Base-by-base conservation (phyloP, 2,329 filamentous ascomycete species). In the Capronia epimyces region DNA sequence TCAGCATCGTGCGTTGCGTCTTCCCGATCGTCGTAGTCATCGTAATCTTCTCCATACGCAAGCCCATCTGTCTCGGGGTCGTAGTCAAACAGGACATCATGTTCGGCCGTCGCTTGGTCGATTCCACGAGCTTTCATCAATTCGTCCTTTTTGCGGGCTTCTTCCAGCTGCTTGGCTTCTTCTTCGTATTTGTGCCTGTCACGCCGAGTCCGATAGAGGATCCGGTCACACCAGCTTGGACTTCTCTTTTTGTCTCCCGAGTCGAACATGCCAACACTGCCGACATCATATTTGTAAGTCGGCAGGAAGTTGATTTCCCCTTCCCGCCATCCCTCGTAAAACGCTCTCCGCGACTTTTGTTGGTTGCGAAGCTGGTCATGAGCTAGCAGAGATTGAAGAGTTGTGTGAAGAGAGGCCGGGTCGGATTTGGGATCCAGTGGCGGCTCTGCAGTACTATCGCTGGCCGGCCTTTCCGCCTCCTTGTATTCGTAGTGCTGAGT, bases 221-320 rank as follows among this genome's bases (percentile, higher is more conserved):
- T 90, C 13, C 93, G 85, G 69, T 98, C 93, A 66, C 93, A 98
- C 91, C 93, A 98, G 65, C 89, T 95, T 2, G 93, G 93, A 1
- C 87, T 86, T 46, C 94, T 80, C 57, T 84, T 84, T 72, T 98
- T 98, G 65, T 97, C 93, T 59, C 90, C 95, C 0, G 90, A 89
- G 69, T 98, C 94, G 65, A 96, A 98, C 24, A 89, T 79, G 1
- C 87, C 87, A 25, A 95, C 81, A 24, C 86, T 95, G n/a, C 93
- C 93, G 22, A 95, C 77, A 63, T 98, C 94, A 61, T 98, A 98
- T 67, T 98, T 98, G 69, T 98, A 98, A 0, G 93, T 94, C 1
- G 93, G 93, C 13, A 97, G 67, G 63, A 98, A 98, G 1, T 81
- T 81, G 49, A 98, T 90, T 0, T 82, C 76, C 0, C 90, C 93